phyloP scores from a whole-genome alignment of 1,139 yeast species.

The Zhuliangozyma parablackwelliae region DNA sequence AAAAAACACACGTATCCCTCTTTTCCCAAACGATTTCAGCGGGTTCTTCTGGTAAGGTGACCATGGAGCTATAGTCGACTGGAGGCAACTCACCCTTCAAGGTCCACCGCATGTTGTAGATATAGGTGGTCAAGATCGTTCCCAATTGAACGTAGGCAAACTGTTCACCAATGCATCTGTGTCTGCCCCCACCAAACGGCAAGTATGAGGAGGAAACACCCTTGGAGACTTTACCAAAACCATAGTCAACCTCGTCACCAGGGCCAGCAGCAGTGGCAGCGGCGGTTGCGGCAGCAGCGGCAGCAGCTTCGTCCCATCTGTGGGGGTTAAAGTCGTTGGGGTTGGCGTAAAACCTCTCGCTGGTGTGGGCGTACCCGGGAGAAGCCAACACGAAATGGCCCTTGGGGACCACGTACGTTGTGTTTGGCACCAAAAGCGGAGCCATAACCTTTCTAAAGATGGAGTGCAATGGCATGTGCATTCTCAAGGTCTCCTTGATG shows the following conservation, averaged over 20 bases:
- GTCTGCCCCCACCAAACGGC: conserved; percentile 99
- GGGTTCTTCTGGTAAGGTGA: conserved; percentile 79
- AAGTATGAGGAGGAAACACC: conserved; percentile 94
- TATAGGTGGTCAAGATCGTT: conserved; percentile 69
- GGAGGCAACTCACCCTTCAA: conserved; percentile 61
- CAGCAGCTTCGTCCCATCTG: conserved; percentile 67
- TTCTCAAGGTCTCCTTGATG: conserved; percentile 88
- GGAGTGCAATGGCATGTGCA: conserved; percentile 96
- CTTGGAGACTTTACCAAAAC: conserved; percentile 92
- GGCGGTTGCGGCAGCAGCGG: conserved; percentile 21
- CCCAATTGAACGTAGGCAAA: conserved; percentile 95
- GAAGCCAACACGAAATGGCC: conserved; percentile 90
- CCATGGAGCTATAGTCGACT: conserved; percentile 90
- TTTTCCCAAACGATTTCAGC: conserved; percentile 76
- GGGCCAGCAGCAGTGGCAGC: conserved; percentile 13
- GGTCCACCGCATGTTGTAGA: conserved; percentile 76
- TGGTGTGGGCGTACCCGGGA: conserved; percentile 86
- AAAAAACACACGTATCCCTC: conserved; percentile 38
- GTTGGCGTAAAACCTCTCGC: conserved; percentile 72
- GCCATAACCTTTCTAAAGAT: conserved; percentile 86
- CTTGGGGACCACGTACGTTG: conserved; percentile 77
- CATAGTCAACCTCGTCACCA: conserved; percentile 70
- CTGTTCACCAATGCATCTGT: conserved; percentile 98
- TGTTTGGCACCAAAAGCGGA: conserved; percentile 74
- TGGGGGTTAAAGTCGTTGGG: conserved; percentile 72